These are phyloP conservation scores for Thelephora aurantiotincta DNA, from an alignment of 768 basidiomycete genomes.

Conservation along the genomic window DNA sequence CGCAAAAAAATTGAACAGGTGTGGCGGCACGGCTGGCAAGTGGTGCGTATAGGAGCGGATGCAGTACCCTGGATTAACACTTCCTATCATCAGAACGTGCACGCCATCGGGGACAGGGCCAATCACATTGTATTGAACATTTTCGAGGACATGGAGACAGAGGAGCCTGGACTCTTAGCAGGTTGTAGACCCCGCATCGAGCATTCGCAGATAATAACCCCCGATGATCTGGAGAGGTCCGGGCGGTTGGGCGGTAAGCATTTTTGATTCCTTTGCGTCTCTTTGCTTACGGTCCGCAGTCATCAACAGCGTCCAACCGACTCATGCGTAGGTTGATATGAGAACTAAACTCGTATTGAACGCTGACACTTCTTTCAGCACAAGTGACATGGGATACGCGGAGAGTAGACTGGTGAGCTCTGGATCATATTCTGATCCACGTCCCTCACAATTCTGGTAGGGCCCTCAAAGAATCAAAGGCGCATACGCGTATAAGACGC, in stretches of 20 bases:
- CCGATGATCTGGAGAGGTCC: slow-evolving; percentile 52
- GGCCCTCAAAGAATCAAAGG: slow-evolving; percentile 73
- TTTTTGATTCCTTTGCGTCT: not conserved
- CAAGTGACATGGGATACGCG: slow-evolving; percentile 88
- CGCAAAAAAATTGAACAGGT: slow-evolving; percentile 41
- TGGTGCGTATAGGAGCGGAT: slow-evolving; percentile 33
- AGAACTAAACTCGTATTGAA: too few relatives aligned
- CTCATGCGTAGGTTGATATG: slow-evolving; percentile 52
- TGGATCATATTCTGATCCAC: not conserved
- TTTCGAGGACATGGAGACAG: slow-evolving; percentile 48
- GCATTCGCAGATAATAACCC: slow-evolving; percentile 81
- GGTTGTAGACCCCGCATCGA: slow-evolving; percentile 70
- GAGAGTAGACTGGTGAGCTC: slow-evolving; percentile 55
- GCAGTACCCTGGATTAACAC: not conserved
- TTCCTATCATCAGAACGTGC: slow-evolving; percentile 53
- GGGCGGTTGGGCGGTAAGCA: slow-evolving; percentile 58
- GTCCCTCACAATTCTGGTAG: slow-evolving; percentile 20
- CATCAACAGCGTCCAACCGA: slow-evolving; percentile 86
- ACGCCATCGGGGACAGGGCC: slow-evolving; percentile 81
- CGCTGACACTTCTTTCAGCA: slow-evolving; percentile 24
- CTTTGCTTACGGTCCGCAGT: slow-evolving; percentile 29
- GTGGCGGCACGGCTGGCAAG: slow-evolving; percentile 69
- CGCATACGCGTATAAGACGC: slow-evolving; percentile 79
- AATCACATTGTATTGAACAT: slow-evolving; percentile 76
- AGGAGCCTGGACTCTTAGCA: slow-evolving; percentile 17